Evolutionary conservation across 2,329 filamentous ascomycete genomes (phyloP), one percentile per base, ranked within the genome.

Genomic region (Neopestalotiopsis clavispora): DNA sequence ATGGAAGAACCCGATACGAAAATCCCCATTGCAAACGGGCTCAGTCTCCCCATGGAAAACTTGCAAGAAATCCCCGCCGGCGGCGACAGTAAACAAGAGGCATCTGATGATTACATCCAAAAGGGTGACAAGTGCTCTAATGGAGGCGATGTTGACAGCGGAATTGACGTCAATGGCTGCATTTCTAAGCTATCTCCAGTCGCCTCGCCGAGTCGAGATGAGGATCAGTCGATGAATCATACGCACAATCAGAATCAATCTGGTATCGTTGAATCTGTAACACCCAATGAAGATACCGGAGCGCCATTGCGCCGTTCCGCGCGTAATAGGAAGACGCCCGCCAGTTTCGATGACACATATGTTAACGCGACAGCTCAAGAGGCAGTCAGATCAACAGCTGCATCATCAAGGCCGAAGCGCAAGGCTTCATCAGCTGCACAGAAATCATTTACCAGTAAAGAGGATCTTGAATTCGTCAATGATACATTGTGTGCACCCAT

Each of bases 401-500:
- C 59, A 6, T 62, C 61, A 12, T 32, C 56, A 61, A 79, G 82
- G 17, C 82, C 83, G 1, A 86, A 86, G 72, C 81, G 84, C 61
- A 85, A 82, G 71, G 83, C 81, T 4, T 78, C 78, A 20, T 78
- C 82, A 49, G 73, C 74, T 6, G 78, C 80, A 32, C 72, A 70
- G 1, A 74, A 74, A 30, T 71, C 76, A 42, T 75, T 79, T 30
- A 68, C 79, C 1, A 75, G 77, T 0, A 82, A 82, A 4, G 77
- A 84, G n/a, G 62, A 70, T 14, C 64, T 67, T 28, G 62, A 66
- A 7, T 77, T 86, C 2, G 79, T 87, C 34, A 78, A 82, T 9
- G 80, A 84, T 57, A 78, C 84, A 1, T 78, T 89, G 68, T 80
- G 80, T 49, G 84, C 30, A n/a, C 66, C 84, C 12, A 82, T 88